Evolutionary conservation across 31 red algal species (phyloP), one percentile per base, ranked within the genome.

Genomic region (Endocladia muricata): DNA sequence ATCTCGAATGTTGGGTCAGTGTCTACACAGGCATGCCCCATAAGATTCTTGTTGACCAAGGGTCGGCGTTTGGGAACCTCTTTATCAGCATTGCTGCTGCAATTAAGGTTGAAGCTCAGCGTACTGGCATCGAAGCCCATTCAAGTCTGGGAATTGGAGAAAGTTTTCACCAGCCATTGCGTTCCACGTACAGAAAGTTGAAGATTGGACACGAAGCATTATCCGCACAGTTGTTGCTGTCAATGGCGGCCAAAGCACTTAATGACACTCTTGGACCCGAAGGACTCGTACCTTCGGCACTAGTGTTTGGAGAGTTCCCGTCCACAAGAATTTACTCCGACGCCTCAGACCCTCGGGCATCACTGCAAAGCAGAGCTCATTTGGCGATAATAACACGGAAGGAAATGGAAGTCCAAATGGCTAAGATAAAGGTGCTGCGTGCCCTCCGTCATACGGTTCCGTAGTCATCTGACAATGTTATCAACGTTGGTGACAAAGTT

Each of bases 221-320:
- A 0, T 33, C 25, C 21, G 0, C 44, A 6, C 4, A 8, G 5
- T 6, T 51, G 5, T 32, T 70, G 66, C 38, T 73, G 0, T 25
- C 6, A 28, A 44, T 73, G 41, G 26, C 0, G 5, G 0, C 52
- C 13, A 73, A 73, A 21, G 68, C 0, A 3, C 68, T 73, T 7
- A 55, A 73, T 21, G 68, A 73, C 41, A 73, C 0, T 34, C 41
- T 73, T 43, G 68, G 68, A 3, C 1, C 68, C 5, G 0, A 73
- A 26, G 68, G 38, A 73, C 35, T 73, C 38, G 0, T 73, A 9
- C 38, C 68, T 8, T 73, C 68, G 9, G 39, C 68, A 30, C 68
- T 54, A 8, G 23, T 77, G 4, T 36, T 77, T 36, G 73, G 73
- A 23, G 52, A 61, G 13, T 61, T 39, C 52, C 48, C 25, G 21